phyloP scores from a whole-genome alignment of 2,329 filamentous ascomycete species.

The Dactylellina sp. region DNA sequence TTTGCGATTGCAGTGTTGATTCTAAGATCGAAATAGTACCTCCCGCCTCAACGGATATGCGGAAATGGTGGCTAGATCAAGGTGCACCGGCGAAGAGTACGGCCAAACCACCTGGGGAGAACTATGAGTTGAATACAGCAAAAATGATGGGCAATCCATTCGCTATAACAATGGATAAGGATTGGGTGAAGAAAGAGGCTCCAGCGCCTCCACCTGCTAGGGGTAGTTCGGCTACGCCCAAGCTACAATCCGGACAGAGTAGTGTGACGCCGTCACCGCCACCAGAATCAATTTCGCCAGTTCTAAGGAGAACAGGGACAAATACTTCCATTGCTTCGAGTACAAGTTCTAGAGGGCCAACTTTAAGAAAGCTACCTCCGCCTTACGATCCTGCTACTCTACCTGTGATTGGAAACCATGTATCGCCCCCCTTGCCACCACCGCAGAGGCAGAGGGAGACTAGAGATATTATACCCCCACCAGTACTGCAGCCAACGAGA shows the following conservation, averaged over 20 bases:
- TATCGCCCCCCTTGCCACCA: conserved; percentile 64
- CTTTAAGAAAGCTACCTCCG: conserved; percentile 69
- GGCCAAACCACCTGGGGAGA: conserved; percentile 73
- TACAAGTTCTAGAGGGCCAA: conserved; percentile 66
- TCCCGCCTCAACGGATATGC: conserved; percentile 75
- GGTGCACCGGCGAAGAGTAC: conserved; percentile 80
- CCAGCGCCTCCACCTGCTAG: conserved; percentile 39
- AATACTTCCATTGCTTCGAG: conserved; percentile 62
- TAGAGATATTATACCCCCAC: conserved; percentile 61
- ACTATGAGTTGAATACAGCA: conserved; percentile 75
- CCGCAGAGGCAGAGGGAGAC: conserved; percentile 58
- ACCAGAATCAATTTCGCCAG: conserved; percentile 70
- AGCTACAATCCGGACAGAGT: conserved; percentile 63
- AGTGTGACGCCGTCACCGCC: conserved; percentile 67
- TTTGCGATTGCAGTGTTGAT: conserved; percentile 53
- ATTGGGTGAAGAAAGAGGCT: conserved; percentile 74
- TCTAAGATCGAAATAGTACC: conserved; percentile 65
- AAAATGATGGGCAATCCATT: conserved; percentile 85
- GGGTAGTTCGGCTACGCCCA: conserved; percentile 66
- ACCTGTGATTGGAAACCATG: conserved; percentile 65
- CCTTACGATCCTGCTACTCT: conserved; percentile 67
- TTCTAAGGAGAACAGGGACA: conserved; percentile 61
- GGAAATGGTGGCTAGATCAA: conserved; percentile 78
- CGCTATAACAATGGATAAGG: conserved; percentile 76
- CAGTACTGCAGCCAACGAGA: conserved; percentile 65